A percentile compares a stretch with the other conserved stretches of the same genome.
phyloP scores from a whole-genome alignment of 371 early-diverging fungal species.

The Phascolomyces articulosus region DNA sequence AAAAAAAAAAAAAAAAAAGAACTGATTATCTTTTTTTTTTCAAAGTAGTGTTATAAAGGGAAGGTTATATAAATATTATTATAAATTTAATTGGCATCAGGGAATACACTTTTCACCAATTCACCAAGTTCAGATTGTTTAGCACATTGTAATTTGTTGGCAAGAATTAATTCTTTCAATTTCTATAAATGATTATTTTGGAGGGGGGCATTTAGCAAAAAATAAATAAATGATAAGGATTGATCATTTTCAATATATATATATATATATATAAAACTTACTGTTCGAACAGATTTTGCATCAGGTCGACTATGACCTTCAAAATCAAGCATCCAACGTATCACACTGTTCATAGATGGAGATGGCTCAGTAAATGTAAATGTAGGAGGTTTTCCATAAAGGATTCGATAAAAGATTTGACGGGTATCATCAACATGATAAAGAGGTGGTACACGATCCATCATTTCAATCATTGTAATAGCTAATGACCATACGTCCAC shows the following conservation, averaged over 20 bases:
- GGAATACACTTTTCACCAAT: conserved; percentile 45
- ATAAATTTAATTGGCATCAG: conserved; percentile 11
- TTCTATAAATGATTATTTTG: background rate
- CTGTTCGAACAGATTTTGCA: conserved; percentile 35
- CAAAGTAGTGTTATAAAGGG: background rate
- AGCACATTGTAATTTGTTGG: conserved; percentile 34
- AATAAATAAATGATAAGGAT: too few species aligned
- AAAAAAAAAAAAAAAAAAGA: background rate
- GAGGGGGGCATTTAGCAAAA: background rate
- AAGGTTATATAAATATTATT: background rate
- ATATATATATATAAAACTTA: background rate
- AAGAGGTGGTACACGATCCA: conserved; percentile 54
- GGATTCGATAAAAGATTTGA: conserved; percentile 47
- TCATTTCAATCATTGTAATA: conserved; percentile 58
- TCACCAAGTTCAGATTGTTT: conserved; percentile 37
- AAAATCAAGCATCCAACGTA: conserved; percentile 45
- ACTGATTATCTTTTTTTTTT: background rate
- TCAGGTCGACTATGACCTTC: conserved; percentile 37
- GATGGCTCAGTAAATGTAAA: conserved; percentile 49
- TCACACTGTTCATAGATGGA: conserved; percentile 30
- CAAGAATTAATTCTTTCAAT: conserved; percentile 26
- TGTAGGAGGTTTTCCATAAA: conserved; percentile 37
- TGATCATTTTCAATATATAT: too few species aligned
- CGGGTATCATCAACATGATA: conserved; percentile 45
- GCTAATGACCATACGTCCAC: conserved; percentile 55